phyloP scores from a whole-genome alignment of 345 rosid genomes.

The Syzygium aqueum region DNA sequence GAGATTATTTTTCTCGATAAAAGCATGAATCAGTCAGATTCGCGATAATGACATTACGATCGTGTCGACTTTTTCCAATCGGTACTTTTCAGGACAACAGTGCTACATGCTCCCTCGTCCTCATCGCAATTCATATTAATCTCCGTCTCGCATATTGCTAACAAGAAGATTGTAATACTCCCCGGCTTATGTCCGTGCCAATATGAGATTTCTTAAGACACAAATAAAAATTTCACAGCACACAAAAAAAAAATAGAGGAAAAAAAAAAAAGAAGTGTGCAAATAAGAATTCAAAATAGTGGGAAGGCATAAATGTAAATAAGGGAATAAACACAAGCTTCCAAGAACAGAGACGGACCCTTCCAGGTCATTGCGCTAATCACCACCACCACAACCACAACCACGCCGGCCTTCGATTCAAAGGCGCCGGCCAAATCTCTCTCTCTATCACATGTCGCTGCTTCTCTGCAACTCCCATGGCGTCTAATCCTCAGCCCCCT shows the following conservation, averaged over 20 bases:
- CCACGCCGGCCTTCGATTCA: neutral
- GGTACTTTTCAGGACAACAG: neutral
- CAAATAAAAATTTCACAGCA: neutral
- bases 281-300: neutral
- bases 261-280: neutral
- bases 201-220: too few species aligned
- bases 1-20: too few species aligned
- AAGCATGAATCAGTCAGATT: too few species aligned
- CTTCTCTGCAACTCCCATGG: neutral
- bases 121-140: neutral
- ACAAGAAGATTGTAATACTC: neutral
- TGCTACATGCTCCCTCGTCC: too few species aligned
- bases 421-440: neutral
- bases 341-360: neutral
- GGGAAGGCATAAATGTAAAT: neutral
- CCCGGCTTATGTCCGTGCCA: too few species aligned
- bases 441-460: neutral
- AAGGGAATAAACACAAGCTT: neutral
- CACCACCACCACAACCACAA: neutral
- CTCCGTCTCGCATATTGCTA: neutral
- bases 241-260: too few species aligned
- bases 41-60: too few species aligned
- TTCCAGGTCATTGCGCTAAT: neutral
- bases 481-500: neutral
- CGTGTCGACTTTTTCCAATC: too few species aligned